Evolutionary conservation across 108 stramenopile species (phyloP).

Genomic region (Phaeodactylum tricornutum): DNA sequence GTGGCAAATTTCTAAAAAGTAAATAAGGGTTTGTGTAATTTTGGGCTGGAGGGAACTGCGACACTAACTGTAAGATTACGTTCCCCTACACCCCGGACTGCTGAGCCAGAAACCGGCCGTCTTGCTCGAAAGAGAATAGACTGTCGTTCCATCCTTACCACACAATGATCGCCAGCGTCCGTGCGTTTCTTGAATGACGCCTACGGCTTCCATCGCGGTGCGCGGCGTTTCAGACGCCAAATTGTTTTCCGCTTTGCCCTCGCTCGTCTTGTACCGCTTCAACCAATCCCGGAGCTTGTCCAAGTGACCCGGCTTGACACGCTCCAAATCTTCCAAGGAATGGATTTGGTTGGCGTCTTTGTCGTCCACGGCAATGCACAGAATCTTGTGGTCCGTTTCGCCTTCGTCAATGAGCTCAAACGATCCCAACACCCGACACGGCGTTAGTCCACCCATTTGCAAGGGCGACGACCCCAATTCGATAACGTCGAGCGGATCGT

Average conservation of each 20-base stretch:
- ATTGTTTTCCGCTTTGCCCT: conserved; percentile 90
- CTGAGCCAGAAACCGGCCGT: conserved; percentile 65
- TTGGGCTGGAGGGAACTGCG: too few species aligned
- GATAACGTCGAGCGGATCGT: conserved; percentile 96
- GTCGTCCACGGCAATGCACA: conserved; percentile 81
- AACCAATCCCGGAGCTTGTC: conserved; percentile 87
- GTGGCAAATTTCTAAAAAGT: too few species aligned
- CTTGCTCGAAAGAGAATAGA: conserved; percentile 22
- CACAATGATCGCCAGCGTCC: conserved; percentile 69
- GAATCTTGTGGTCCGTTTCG: conserved; percentile 96
- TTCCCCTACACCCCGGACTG: conserved; percentile 65
- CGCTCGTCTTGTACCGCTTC: conserved; percentile 94
- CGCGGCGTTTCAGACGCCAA: conserved; percentile 78
- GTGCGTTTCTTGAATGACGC: conserved; percentile 71
- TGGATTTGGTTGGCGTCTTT: conserved; percentile 48
- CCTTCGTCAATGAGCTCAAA: conserved; percentile 95
- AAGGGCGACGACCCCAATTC: conserved; percentile 83
- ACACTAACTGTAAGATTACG: too few species aligned
- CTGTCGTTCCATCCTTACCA: conserved; percentile 53
- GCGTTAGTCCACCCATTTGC: conserved; percentile 83
- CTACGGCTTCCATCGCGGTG: conserved; percentile 49
- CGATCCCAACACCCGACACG: conserved; percentile 91
- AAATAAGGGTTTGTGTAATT: too few species aligned
- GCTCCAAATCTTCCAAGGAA: conserved; percentile 77
- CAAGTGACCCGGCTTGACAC: conserved; percentile 70